These are phyloP conservation scores for Agaricales sp. DNA, from an alignment of 1,284 basidiomycete species.

Conservation along the genomic window DNA sequence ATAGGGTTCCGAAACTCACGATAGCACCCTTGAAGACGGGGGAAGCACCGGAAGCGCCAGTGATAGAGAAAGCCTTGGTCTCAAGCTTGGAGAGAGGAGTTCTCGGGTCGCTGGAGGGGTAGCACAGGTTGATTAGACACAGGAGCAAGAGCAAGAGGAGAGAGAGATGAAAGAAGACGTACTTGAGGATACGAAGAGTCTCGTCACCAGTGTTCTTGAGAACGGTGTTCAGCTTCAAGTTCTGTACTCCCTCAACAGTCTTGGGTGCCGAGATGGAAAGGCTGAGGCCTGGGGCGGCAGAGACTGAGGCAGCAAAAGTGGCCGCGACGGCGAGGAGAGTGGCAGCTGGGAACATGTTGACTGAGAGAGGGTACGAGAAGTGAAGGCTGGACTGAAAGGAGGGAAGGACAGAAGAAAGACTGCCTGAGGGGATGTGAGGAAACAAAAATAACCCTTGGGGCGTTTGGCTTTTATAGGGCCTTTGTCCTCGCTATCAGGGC, in stretches of 20 bases:
- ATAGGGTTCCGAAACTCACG: neutral
- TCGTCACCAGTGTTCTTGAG: slow-evolving; percentile 37
- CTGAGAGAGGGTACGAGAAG: neutral
- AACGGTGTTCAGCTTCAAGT: slow-evolving; percentile 29
- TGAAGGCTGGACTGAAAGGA: neutral
- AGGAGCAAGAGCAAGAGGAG: slow-evolving; percentile 27
- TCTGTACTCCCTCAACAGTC: slow-evolving; percentile 26
- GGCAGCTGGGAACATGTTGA: neutral
- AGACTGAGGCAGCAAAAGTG: neutral
- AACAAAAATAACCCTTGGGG: too few relatives aligned
- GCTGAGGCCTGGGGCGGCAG: neutral
- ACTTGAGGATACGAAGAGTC: slow-evolving; percentile 32
- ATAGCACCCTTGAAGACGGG: neutral
- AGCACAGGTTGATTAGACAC: slow-evolving; percentile 27
- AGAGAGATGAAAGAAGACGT: slow-evolving; percentile 31
- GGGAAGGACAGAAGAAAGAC: neutral
- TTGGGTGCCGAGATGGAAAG: slow-evolving; percentile 20
- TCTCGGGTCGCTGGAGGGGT: slow-evolving; percentile 12
- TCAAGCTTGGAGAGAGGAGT: neutral
- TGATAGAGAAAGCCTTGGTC: neutral
- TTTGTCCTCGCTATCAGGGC: too few relatives aligned
- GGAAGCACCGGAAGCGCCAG: neutral
- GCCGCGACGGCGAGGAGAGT: neutral
- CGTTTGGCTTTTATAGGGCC: too few relatives aligned
- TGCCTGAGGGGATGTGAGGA: too few relatives aligned